Evolutionary conservation across 108 stramenopile genomes (phyloP).

Genomic region (Skeletonema marinoi): DNA sequence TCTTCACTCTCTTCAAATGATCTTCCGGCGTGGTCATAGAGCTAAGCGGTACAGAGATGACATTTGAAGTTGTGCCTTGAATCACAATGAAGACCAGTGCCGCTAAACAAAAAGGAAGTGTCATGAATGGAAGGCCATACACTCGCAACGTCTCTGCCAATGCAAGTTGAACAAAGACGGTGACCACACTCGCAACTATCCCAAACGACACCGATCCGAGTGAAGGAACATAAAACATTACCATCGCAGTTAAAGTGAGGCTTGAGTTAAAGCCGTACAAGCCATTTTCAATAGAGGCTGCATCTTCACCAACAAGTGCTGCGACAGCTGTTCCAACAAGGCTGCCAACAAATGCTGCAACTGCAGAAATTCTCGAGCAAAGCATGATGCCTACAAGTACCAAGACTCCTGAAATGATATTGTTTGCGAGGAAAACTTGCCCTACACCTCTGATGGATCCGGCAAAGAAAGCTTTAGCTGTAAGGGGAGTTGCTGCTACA

Average conservation of each 20-base stretch:
- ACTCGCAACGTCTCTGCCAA: constrained; percentile 23
- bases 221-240: constrained; percentile 47
- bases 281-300: constrained; percentile 24
- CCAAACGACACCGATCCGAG: constrained; percentile 8
- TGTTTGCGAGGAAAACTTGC: constrained; percentile 47
- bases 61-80: constrained; percentile 40
- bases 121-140: constrained; percentile 52
- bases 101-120: constrained; percentile 45
- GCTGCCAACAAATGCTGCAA: constrained; percentile 37
- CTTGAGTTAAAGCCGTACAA: constrained; percentile 46
- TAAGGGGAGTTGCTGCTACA: constrained; percentile 7
- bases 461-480: constrained; percentile 35
- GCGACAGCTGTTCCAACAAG: constrained; percentile 24
- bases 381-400: constrained; percentile 30
- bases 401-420: constrained; percentile 32
- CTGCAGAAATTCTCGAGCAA: constrained; percentile 37
- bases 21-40: constrained; percentile 51
- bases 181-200: constrained; percentile 30
- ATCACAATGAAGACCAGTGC: constrained; percentile 35
- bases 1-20: constrained; percentile 26
- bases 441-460: constrained; percentile 45
- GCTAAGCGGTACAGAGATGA: constrained; percentile 45
- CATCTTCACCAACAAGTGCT: constrained; percentile 10
- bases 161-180: constrained; percentile 39
- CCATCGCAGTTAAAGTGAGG: constrained; percentile 35